A percentile compares a stretch with the other conserved stretches of the same genome.
phyloP scores from a whole-genome alignment of 495 filamentous ascomycete species.

The Usnea hakonensis region DNA sequence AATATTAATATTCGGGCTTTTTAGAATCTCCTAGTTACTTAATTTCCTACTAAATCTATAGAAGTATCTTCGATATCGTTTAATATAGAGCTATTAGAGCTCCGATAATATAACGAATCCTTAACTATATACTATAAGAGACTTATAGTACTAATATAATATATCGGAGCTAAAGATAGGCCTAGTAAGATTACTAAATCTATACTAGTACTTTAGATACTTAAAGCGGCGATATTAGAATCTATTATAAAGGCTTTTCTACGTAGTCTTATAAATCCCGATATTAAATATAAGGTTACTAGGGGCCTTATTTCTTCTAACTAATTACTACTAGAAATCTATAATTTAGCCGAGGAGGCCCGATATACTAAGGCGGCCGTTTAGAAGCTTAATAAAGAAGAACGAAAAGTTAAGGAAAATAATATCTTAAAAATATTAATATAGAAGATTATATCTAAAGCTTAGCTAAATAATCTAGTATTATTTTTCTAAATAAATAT shows the following conservation, averaged over 20 bases:
- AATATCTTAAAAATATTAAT: no score
- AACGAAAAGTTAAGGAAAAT: no score
- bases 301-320: neutral
- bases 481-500: no score
- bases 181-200: neutral
- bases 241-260: neutral
- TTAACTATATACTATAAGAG: neutral
- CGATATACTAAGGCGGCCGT: neutral
- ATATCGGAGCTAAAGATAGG: neutral
- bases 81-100: neutral
- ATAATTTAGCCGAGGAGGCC: neutral
- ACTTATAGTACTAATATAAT: neutral
- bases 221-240: neutral
- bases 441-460: no score
- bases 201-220: neutral
- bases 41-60: neutral
- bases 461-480: no score
- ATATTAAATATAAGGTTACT: neutral
- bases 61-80: neutral
- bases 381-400: neutral
- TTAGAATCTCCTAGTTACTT: neutral
- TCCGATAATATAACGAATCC: neutral
- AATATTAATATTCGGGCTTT: neutral
- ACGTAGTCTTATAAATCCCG: neutral
- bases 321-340: neutral